phyloP scores from a whole-genome alignment of 192 early-diverging fungal genomes.

The Linnemannia elongata region DNA sequence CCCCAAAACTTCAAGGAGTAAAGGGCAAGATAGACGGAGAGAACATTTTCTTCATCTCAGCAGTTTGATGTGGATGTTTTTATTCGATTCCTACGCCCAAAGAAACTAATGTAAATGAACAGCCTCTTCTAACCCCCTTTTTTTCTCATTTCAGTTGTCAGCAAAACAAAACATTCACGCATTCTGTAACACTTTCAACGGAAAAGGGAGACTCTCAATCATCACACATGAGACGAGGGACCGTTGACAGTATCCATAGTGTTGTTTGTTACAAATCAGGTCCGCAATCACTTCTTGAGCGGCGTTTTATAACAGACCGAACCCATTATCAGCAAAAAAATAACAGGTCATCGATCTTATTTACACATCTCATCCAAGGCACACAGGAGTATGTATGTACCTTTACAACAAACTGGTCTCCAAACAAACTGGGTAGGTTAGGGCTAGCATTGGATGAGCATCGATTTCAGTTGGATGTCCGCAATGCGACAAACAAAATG shows the following conservation, averaged over 20 bases:
- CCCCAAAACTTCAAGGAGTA: background rate
- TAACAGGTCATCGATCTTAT: background rate
- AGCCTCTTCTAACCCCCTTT: background rate
- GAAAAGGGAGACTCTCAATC: constrained; percentile 7
- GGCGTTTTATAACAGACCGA: background rate
- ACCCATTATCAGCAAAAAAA: background rate
- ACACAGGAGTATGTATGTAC: background rate
- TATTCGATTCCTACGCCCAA: background rate
- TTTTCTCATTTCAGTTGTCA: background rate
- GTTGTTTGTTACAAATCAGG: background rate
- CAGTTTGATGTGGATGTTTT: background rate
- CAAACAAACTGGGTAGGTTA: background rate
- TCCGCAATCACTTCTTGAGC: background rate
- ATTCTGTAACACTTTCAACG: constrained; percentile 4
- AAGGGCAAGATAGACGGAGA: background rate
- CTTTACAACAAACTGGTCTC: background rate
- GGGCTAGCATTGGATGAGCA: background rate
- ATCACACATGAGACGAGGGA: background rate
- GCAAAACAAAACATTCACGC: background rate
- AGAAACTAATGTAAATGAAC: background rate
- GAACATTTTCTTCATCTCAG: background rate
- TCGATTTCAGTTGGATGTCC: background rate
- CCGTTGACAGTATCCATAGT: background rate
- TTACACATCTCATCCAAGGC: background rate
- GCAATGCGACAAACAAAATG: background rate